Conservation (phyloP, 1,284 basidiomycete species). For the Phenoliferia sp. region DNA sequence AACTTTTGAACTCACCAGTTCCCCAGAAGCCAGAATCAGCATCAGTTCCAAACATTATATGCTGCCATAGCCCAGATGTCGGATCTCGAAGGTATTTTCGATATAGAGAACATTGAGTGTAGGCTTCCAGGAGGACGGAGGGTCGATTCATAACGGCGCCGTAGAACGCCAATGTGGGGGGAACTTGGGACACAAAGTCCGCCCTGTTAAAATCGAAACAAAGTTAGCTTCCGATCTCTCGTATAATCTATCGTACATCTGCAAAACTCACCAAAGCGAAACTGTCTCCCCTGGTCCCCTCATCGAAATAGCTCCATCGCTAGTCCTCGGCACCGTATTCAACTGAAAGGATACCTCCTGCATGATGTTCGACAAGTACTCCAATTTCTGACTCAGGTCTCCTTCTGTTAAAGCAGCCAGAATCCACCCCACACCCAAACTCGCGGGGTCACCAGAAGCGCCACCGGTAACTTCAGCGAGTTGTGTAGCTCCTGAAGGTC, state of each 20-base stretch:
- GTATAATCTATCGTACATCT: not conserved
- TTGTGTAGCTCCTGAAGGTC: not conserved
- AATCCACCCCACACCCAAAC: not conserved
- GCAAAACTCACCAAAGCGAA: not conserved
- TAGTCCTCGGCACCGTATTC: not conserved
- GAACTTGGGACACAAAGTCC: not conserved
- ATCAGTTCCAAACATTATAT: not conserved
- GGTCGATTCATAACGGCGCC: not conserved
- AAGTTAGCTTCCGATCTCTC: not conserved
- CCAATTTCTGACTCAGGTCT: not conserved
- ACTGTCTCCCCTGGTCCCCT: not conserved
- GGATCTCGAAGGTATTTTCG: not conserved
- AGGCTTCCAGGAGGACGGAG: not conserved
- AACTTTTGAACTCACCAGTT: not conserved
- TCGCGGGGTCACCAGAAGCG: not conserved
- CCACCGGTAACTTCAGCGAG: not conserved
- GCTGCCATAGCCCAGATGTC: not conserved
- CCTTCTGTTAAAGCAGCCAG: not conserved
- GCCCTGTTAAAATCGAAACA: not conserved
- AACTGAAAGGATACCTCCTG: not conserved
- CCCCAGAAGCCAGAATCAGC: not conserved
- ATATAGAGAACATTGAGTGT: not conserved
- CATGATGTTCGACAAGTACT: not conserved
- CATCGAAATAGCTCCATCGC: not conserved
- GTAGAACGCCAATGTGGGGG: not conserved